These are phyloP conservation scores for Fusarium verticillioides DNA, from an alignment of 2,329 filamentous ascomycete genomes.

Conservation along the genomic window DNA sequence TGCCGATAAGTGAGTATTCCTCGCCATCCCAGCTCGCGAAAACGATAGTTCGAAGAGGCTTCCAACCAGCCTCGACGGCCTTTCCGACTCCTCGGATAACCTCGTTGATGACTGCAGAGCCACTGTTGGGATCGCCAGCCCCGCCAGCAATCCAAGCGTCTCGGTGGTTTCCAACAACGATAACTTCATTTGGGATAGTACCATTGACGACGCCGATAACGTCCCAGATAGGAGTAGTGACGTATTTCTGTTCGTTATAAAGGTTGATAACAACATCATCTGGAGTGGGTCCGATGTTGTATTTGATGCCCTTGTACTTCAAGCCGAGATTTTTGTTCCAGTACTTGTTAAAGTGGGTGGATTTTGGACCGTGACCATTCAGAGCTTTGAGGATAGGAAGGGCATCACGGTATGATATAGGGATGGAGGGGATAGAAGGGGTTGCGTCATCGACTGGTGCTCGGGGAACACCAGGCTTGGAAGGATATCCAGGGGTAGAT, in stretches of 20 bases:
- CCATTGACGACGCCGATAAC: constrained; percentile 94
- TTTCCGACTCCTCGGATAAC: constrained; percentile 79
- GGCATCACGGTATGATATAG: constrained; percentile 88
- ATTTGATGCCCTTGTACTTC: constrained; percentile 81
- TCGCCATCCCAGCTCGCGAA: constrained; percentile 87
- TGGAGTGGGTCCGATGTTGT: constrained; percentile 86
- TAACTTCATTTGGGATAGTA: constrained; percentile 82
- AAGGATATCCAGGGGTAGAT: constrained; percentile 93
- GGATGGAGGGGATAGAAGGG: constrained; percentile 88
- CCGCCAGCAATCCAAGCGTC: constrained; percentile 93
- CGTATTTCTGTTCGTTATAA: constrained; percentile 83
- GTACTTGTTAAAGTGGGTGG: constrained; percentile 75
- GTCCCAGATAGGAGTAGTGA: constrained; percentile 86
- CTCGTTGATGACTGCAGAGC: constrained; percentile 82
- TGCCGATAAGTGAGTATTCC: constrained; percentile 87
- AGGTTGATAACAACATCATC: constrained; percentile 76
- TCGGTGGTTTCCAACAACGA: constrained; percentile 91
- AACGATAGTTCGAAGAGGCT: constrained; percentile 84
- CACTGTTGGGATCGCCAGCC: constrained; percentile 84
- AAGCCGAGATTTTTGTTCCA: constrained; percentile 80
- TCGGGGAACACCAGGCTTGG: constrained; percentile 86
- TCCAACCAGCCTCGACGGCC: constrained; percentile 69
- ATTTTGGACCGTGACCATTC: constrained; percentile 86
- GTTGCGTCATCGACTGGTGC: constrained; percentile 75
- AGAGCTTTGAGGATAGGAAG: constrained; percentile 88